phyloP scores from a whole-genome alignment of 2,329 filamentous ascomycete species.

The Cladorrhinum sp. region DNA sequence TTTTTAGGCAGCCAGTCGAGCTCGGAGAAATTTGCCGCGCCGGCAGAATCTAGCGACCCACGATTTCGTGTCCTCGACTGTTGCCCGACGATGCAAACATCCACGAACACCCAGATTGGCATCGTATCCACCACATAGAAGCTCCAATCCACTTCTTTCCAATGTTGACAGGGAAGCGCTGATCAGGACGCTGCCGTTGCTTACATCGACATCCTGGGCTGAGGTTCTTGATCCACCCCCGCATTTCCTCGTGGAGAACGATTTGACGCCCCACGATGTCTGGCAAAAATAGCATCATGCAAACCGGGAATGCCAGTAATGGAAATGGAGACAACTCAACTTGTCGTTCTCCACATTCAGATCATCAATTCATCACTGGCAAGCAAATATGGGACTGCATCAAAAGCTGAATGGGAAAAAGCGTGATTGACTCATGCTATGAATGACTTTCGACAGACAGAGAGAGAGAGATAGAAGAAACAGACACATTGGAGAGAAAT shows the following conservation, averaged over 20 bases:
- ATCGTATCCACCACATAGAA: neutral
- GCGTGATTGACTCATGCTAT: conserved; percentile 33
- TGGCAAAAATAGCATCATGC: neutral
- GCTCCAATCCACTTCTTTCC: neutral
- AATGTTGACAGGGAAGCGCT: neutral
- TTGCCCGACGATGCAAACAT: neutral
- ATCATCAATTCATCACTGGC: neutral
- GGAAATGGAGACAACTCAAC: neutral
- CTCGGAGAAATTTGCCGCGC: conserved; percentile 18
- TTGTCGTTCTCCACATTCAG: conserved; percentile 1
- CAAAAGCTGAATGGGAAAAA: conserved; percentile 20
- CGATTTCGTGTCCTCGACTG: neutral
- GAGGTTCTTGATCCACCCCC: neutral
- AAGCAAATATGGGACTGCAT: neutral
- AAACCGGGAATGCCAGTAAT: neutral
- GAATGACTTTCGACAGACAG: conserved; percentile 10
- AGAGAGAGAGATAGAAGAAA: conserved; percentile 12
- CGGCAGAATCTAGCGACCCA: conserved; percentile 20
- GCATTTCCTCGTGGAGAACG: neutral
- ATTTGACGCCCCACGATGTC: neutral
- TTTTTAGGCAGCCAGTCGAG: conserved; percentile 15
- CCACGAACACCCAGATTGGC: neutral
- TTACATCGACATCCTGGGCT: neutral
- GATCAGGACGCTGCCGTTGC: neutral
- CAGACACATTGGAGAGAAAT: conserved; percentile 9